A percentile compares a stretch with the other conserved stretches of the same genome.
These are phyloP conservation scores for Boletus edulis DNA, from an alignment of 768 basidiomycete species.

Conservation along the genomic window DNA sequence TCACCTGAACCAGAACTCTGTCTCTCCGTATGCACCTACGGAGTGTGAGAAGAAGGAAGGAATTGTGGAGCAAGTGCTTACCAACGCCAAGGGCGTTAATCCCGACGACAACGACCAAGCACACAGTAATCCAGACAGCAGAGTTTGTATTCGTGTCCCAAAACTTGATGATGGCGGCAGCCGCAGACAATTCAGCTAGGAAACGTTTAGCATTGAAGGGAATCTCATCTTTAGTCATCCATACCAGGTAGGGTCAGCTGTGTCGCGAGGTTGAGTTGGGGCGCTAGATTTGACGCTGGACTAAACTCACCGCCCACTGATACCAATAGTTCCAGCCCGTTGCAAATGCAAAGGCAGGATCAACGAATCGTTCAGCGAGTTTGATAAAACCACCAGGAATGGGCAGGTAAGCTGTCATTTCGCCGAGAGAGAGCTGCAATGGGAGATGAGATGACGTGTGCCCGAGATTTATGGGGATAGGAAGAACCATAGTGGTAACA, in stretches of 20 bases:
- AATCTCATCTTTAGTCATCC: background rate
- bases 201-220: background rate
- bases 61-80: background rate
- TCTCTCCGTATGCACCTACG: constrained; percentile 5
- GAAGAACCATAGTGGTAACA: background rate
- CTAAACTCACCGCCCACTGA: background rate
- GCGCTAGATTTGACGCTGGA: background rate
- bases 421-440: constrained; percentile 1
- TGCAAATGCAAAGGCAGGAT: constrained; percentile 4
- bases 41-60: background rate
- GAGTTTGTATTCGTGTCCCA: background rate
- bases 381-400: constrained; percentile 3
- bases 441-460: background rate
- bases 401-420: background rate
- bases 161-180: background rate
- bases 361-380: constrained; percentile 3
- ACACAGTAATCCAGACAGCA: background rate
- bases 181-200: constrained; percentile 2
- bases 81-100: background rate
- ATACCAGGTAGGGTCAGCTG: background rate
- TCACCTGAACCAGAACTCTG: constrained; percentile 8
- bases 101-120: background rate
- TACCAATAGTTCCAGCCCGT: constrained; percentile 6
- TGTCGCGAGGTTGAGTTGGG: background rate
- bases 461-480: background rate